Evolutionary conservation across 352 stramenopile genomes (phyloP), one percentile per base, ranked within the genome.

Genomic region (Pythium sp.): DNA sequence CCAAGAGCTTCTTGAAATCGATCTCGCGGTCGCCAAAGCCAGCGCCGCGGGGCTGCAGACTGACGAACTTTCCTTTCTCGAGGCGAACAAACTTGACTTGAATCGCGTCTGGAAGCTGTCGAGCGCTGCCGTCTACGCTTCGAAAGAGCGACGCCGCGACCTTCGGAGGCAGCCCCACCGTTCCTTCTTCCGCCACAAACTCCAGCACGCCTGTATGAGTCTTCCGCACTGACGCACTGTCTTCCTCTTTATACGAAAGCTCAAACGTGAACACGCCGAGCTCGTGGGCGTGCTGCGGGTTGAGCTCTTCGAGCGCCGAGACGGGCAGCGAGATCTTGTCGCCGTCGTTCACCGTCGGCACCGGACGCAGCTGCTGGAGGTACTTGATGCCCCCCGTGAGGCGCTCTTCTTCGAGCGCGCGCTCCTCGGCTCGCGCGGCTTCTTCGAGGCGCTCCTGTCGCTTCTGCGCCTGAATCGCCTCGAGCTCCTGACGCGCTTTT

Each of bases 251-350:
- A 18, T 76, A 81, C 24, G 75, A 86, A 62, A 97, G 69, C 69
- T 93, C 85, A 62, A 97, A 95, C 15, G 82, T 94, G 56, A 97
- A 89, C 28, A 91, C 87, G 58, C 86, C 81, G 1, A 88, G 67
- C 66, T 94, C 85, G 53, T 92, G 78, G 22, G 86, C 86, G 67
- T 89, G 78, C 74, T 93, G 84, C 8, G 84, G 80, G 69, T 94
- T 91, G 18, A 96, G 78, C 59, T 84, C 68, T 65, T 92, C 81
- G 41, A 96, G 78, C 61, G 85, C 83, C 38, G 82, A 92, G 24
- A 90, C 80, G 0, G 89, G 86, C 46, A 96, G 72, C 34, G 77
- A 82, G 58, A 94, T 89, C 75, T 92, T 90, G 74, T 94, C 86
- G 51, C 84, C 84, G 60, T 93, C 86, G 28, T 51, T 70, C 2